A percentile compares a stretch with the other conserved stretches of the same genome.
phyloP scores from a whole-genome alignment of 345 rosid species.

The Acer negundo region DNA sequence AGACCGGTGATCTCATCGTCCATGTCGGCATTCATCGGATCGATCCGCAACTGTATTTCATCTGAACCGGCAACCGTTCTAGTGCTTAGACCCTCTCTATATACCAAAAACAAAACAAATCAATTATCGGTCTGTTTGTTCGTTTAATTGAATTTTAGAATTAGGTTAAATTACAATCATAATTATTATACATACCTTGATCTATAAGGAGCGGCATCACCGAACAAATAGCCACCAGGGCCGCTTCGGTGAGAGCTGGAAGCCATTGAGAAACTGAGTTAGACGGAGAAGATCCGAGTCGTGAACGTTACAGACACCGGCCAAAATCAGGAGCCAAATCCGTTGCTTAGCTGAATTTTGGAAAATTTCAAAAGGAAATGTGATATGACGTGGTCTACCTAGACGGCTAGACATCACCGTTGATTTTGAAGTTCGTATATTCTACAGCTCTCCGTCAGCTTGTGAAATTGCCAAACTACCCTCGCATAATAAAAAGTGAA shows the following conservation, averaged over 20 bases:
- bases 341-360: background rate
- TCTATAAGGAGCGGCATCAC: conserved; percentile 68
- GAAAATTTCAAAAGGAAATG: too few relatives aligned
- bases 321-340: background rate
- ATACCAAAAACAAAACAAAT: background rate
- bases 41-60: conserved; percentile 86
- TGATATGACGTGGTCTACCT: too few relatives aligned
- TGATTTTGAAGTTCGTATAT: too few relatives aligned
- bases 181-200: conserved; percentile 41
- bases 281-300: background rate
- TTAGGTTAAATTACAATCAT: background rate
- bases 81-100: conserved; percentile 83
- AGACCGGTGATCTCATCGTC: conserved; percentile 89
- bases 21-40: conserved; percentile 79
- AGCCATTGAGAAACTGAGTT: conserved; percentile 41
- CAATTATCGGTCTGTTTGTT: too few relatives aligned
- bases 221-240: conserved; percentile 50
- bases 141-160: background rate
- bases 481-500: too few relatives aligned
- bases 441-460: too few relatives aligned
- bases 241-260: conserved; percentile 49
- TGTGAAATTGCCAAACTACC: too few relatives aligned
- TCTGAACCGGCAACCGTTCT: conserved; percentile 68
- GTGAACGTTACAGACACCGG: background rate
- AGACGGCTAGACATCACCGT: too few relatives aligned